These are phyloP conservation scores for Pterulicium gracile DNA, from an alignment of 1,284 basidiomycete genomes.

Conservation along the genomic window DNA sequence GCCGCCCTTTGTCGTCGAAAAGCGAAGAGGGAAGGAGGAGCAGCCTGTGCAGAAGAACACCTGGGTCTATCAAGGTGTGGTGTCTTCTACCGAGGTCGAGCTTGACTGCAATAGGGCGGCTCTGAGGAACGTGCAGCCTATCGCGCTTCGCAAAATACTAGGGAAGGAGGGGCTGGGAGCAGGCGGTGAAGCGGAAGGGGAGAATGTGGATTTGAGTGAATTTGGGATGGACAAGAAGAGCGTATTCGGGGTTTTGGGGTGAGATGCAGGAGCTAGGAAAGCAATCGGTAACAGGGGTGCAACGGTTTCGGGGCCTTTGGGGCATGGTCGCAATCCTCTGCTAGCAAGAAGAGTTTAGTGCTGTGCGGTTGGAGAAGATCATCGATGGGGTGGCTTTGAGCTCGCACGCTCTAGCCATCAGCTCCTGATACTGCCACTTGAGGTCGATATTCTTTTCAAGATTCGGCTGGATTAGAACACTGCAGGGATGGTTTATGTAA, in stretches of 20 bases:
- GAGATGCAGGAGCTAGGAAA: not conserved
- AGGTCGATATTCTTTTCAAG: no score
- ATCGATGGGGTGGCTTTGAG: no score
- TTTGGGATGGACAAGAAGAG: not conserved
- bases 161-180: no score
- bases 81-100: slow-evolving; percentile 1
- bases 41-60: slow-evolving; percentile 16
- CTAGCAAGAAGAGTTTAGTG: no score
- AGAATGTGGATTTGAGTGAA: no score
- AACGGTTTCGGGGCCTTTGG: not conserved
- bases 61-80: slow-evolving; percentile 32
- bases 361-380: no score
- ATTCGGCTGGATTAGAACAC: no score
- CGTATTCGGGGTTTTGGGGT: not conserved
- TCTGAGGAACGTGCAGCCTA: not conserved
- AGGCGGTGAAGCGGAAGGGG: not conserved
- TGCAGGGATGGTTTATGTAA: no score
- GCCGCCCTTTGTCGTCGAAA: not conserved
- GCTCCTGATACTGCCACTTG: no score
- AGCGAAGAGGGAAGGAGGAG: slow-evolving; percentile 14
- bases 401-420: no score
- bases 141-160: no score
- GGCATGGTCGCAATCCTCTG: no score
- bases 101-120: not conserved
- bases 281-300: not conserved